Conservation (phyloP, 108 stramenopile genomes). For the Nitzschia palea region DNA sequence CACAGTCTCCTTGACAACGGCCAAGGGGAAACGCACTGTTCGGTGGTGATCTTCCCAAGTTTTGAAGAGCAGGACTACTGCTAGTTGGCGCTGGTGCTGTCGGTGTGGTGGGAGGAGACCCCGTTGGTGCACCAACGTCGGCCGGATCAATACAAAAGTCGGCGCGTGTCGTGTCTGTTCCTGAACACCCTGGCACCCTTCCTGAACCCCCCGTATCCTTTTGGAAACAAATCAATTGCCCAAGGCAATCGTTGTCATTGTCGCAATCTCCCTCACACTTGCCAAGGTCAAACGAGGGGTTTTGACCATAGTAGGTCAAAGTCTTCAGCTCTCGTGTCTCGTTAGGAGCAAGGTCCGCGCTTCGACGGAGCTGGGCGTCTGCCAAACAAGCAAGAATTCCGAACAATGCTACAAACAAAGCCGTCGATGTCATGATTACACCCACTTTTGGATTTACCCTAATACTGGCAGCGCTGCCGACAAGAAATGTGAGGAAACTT, state of each 20-base stretch:
- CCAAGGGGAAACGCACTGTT: conserved; percentile 23
- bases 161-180: conserved; percentile 15
- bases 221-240: conserved; percentile 30
- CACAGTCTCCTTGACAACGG: conserved; percentile 52
- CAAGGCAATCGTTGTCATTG: conserved; percentile 40
- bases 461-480: no score
- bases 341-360: background rate
- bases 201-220: background rate
- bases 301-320: background rate
- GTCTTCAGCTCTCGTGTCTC: background rate
- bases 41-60: conserved; percentile 1
- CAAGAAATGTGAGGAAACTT: no score
- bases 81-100: background rate
- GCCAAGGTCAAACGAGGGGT: conserved; percentile 3
- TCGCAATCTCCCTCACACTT: conserved; percentile 51
- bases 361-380: background rate
- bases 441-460: no score
- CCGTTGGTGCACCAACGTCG: background rate
- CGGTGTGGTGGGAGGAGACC: background rate
- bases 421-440: background rate
- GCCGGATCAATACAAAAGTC: conserved; percentile 29
- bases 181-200: conserved; percentile 33
- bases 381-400: background rate
- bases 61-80: background rate
- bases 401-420: background rate